Percentiles rank a stretch among this genome's conserved stretches.
Conservation (phyloP, 2,329 filamentous ascomycete species). For the Emmonsiellopsis sp. region DNA sequence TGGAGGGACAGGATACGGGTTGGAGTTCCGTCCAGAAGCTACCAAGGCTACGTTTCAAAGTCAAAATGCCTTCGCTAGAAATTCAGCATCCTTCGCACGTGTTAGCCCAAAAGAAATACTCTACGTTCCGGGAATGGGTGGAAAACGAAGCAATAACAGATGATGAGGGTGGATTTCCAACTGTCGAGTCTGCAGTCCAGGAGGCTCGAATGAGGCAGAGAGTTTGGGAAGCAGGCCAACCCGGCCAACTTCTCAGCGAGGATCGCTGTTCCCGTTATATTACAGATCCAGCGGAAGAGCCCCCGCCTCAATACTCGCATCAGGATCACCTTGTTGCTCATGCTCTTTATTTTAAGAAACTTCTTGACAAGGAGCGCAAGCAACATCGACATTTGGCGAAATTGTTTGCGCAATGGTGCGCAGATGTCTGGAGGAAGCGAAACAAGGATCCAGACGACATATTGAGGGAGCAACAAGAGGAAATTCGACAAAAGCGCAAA, state of each 20-base stretch:
- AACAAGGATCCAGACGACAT: conserved; percentile 58
- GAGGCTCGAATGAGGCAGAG: conserved; percentile 63
- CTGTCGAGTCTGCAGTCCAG: conserved; percentile 52
- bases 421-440: conserved; percentile 33
- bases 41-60: conserved; percentile 37
- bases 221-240: conserved; percentile 63
- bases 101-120: conserved; percentile 35
- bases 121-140: conserved; percentile 59
- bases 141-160: conserved; percentile 40
- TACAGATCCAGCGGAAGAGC: conserved; percentile 65
- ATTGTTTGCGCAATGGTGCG: conserved; percentile 54
- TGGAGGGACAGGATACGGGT: conserved; percentile 14
- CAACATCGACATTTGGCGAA: conserved; percentile 71
- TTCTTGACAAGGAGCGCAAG: conserved; percentile 70
- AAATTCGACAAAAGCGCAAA: conserved; percentile 60
- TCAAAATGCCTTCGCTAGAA: conserved; percentile 42
- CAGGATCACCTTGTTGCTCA: conserved; percentile 77
- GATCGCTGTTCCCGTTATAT: conserved; percentile 63
- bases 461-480: conserved; percentile 63
- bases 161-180: conserved; percentile 37
- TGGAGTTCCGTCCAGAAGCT: conserved; percentile 15
- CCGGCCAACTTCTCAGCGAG: conserved; percentile 65
- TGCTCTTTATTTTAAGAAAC: conserved; percentile 66
- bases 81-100: conserved; percentile 46
- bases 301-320: conserved; percentile 73